Conservation (phyloP, 2,329 filamentous ascomycete species). For the Aspergillus flavus region DNA sequence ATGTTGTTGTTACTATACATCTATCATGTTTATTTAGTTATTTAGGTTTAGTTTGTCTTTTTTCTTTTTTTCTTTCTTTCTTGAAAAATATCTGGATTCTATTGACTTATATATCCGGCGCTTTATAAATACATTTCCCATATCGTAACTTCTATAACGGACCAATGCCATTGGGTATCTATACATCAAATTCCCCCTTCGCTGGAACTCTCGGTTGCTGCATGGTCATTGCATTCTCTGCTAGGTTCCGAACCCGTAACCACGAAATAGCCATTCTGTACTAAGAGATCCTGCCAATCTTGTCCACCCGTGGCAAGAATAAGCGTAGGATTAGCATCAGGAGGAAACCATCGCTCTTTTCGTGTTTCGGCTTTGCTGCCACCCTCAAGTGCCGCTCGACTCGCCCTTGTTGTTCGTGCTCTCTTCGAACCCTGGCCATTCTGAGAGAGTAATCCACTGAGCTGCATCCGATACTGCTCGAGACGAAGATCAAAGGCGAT, state of each 20-base stretch:
- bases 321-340: slow-evolving; percentile 59
- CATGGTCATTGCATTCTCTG: slow-evolving; percentile 18
- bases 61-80: not conserved
- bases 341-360: slow-evolving; percentile 71
- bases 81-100: not conserved
- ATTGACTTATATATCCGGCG: not conserved
- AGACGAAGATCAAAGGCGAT: slow-evolving; percentile 73
- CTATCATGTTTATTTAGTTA: too few relatives aligned
- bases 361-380: slow-evolving; percentile 68
- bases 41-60: not conserved
- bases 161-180: not conserved
- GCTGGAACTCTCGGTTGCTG: slow-evolving; percentile 21
- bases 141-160: not conserved
- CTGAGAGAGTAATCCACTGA: slow-evolving; percentile 65
- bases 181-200: slow-evolving; percentile 19
- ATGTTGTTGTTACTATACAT: not conserved
- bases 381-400: slow-evolving; percentile 76
- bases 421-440: slow-evolving; percentile 58
- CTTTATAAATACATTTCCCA: not conserved
- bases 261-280: slow-evolving; percentile 35
- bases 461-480: slow-evolving; percentile 65
- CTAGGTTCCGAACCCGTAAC: slow-evolving; percentile 24
- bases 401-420: slow-evolving; percentile 71
- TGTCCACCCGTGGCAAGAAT: slow-evolving; percentile 66
- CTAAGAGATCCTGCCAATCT: slow-evolving; percentile 44